These are phyloP conservation scores for Phytopythium chamaehyphon DNA, from an alignment of 352 stramenopile species.

Conservation along the genomic window DNA sequence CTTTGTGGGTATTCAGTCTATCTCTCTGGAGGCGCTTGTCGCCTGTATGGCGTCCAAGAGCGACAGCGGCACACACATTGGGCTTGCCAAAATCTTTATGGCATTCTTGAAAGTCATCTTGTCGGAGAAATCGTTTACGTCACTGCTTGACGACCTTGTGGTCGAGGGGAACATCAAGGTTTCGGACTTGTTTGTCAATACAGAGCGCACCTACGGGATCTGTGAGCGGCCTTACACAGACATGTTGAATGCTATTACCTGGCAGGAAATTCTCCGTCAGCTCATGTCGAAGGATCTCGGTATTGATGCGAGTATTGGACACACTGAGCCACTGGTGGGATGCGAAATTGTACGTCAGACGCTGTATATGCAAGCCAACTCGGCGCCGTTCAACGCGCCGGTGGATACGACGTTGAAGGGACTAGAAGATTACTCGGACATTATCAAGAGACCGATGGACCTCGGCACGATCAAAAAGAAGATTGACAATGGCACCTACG, in stretches of 20 bases:
- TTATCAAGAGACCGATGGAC: slow-evolving; percentile 90
- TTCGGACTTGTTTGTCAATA: slow-evolving; percentile 70
- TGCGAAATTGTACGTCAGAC: slow-evolving; percentile 80
- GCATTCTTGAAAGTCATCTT: slow-evolving; percentile 67
- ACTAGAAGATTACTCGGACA: slow-evolving; percentile 81
- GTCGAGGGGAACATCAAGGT: slow-evolving; percentile 81
- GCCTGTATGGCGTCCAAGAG: slow-evolving; percentile 42
- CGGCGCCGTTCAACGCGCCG: slow-evolving; percentile 73
- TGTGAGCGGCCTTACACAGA: slow-evolving; percentile 65
- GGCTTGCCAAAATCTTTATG: slow-evolving; percentile 66
- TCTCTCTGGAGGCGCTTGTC: slow-evolving; percentile 60
- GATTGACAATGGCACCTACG: slow-evolving; percentile 71
- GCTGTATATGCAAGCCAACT: slow-evolving; percentile 81
- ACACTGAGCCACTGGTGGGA: slow-evolving; percentile 64
- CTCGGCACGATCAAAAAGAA: slow-evolving; percentile 83
- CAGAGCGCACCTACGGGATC: slow-evolving; percentile 69
- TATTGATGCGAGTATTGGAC: slow-evolving; percentile 69
- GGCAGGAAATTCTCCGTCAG: slow-evolving; percentile 81
- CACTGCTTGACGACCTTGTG: slow-evolving; percentile 64
- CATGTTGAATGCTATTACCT: slow-evolving; percentile 75
- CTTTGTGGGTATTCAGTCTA: slow-evolving; percentile 55
- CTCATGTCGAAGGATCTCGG: slow-evolving; percentile 78
- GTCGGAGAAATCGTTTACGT: slow-evolving; percentile 78
- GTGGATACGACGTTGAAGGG: slow-evolving; percentile 77
- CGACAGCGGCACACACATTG: slow-evolving; percentile 38